Percentiles rank a stretch among this genome's conserved stretches.
Conservation (phyloP, 2,329 filamentous ascomycete species). For the Fusarium devonianum region DNA sequence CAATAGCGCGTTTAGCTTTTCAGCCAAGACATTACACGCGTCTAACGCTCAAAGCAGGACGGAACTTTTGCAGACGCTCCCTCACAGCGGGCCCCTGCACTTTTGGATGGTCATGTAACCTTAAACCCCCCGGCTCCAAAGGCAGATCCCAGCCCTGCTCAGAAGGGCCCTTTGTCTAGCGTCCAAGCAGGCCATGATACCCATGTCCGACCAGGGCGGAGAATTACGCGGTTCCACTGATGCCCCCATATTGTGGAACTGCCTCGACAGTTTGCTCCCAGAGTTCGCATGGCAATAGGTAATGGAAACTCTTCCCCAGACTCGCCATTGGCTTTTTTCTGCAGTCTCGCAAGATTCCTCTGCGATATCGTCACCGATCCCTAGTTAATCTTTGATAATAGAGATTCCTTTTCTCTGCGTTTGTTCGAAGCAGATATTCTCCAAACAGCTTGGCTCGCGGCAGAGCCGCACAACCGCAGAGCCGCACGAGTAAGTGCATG, state of each 20-base stretch:
- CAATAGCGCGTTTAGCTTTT: conserved; percentile 6
- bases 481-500: background rate
- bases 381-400: conserved; percentile 12
- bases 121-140: conserved; percentile 9
- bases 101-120: conserved; percentile 24
- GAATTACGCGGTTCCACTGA: background rate
- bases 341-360: conserved; percentile 14
- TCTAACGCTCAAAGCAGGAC: conserved; percentile 6
- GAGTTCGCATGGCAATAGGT: conserved; percentile 18
- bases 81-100: conserved; percentile 21
- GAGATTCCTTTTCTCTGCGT: background rate
- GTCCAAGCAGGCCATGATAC: background rate
- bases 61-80: conserved; percentile 26
- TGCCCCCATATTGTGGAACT: background rate
- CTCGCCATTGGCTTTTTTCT: conserved; percentile 6
- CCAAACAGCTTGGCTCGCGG: background rate
- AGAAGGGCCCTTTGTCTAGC: conserved; percentile 34
- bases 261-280: background rate
- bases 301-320: conserved; percentile 28
- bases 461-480: conserved; percentile 10
- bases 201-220: background rate
- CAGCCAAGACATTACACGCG: conserved; percentile 13
- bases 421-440: no score
- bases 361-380: conserved; percentile 21
- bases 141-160: background rate